A percentile compares a stretch with the other conserved stretches of the same genome.
Conservation (phyloP, 805 yeast genomes). For the Barnettozyma populi region DNA sequence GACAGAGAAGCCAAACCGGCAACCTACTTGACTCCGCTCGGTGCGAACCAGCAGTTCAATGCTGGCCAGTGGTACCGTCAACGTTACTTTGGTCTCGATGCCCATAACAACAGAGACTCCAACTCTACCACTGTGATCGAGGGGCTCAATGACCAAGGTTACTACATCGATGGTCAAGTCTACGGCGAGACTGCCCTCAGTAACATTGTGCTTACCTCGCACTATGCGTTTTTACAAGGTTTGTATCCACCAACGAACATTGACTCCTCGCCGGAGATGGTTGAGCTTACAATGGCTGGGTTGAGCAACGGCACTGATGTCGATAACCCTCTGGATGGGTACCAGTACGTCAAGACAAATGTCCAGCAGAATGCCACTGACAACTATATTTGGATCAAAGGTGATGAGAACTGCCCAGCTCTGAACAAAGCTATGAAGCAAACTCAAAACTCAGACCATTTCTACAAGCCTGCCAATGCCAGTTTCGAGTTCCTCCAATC, state of each 20-base stretch:
- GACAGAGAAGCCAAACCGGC: conserved; percentile 45
- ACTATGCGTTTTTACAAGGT: conserved; percentile 41
- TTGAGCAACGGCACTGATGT: conserved; percentile 35
- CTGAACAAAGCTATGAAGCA: conserved; percentile 29
- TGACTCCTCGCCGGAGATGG: conserved; percentile 14
- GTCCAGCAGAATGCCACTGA: conserved; percentile 31
- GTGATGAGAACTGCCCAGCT: conserved; percentile 38
- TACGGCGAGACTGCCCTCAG: conserved; percentile 31
- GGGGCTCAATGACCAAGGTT: conserved; percentile 31
- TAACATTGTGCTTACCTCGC: conserved; percentile 36
- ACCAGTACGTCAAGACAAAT: conserved; percentile 40
- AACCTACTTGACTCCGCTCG: conserved; percentile 36
- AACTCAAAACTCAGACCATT: conserved; percentile 28
- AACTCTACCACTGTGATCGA: conserved; percentile 23
- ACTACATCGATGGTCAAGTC: conserved; percentile 32
- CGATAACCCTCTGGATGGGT: conserved; percentile 36
- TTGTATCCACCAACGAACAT: conserved; percentile 38
- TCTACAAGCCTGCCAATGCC: conserved; percentile 26
- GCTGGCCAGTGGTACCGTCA: conserved; percentile 37
- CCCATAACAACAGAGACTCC: conserved; percentile 19
- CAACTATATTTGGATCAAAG: conserved; percentile 37
- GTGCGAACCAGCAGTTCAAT: conserved; percentile 33
- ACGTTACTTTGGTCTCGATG: conserved; percentile 36
- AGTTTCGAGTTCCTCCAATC: conserved; percentile 35
- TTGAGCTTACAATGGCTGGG: conserved; percentile 27